phyloP scores from a whole-genome alignment of 116 monocot genomes.

The Thalassia testudinum region DNA sequence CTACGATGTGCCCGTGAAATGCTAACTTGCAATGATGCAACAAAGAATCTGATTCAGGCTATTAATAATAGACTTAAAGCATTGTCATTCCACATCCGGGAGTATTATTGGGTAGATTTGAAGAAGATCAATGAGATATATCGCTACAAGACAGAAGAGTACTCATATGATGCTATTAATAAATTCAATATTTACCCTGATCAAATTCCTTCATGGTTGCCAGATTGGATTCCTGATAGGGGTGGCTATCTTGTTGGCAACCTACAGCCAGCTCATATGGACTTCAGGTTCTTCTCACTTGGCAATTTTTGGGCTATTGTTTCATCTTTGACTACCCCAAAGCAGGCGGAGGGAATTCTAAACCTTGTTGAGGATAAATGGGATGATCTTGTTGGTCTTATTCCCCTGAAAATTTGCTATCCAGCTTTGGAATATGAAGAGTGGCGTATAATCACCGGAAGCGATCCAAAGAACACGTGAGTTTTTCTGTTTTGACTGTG shows the following conservation, averaged over 20 bases:
- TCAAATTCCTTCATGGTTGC: slow-evolving; percentile 75
- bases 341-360: slow-evolving; percentile 63
- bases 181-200: slow-evolving; percentile 80
- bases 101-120: slow-evolving; percentile 74
- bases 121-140: slow-evolving; percentile 68
- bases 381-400: slow-evolving; percentile 71
- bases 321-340: slow-evolving; percentile 60
- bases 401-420: slow-evolving; percentile 62
- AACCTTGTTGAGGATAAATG: slow-evolving; percentile 60
- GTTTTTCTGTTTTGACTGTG: too few species aligned
- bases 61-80: slow-evolving; percentile 53
- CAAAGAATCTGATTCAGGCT: slow-evolving; percentile 34
- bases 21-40: slow-evolving; percentile 49
- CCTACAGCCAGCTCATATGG: slow-evolving; percentile 74
- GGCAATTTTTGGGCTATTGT: slow-evolving; percentile 71
- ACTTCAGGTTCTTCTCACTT: slow-evolving; percentile 68
- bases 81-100: slow-evolving; percentile 52
- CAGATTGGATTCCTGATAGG: slow-evolving; percentile 59
- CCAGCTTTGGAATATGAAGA: slow-evolving; percentile 69
- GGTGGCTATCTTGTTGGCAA: slow-evolving; percentile 70
- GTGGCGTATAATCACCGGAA: slow-evolving; percentile 75
- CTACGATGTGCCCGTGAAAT: slow-evolving; percentile 36
- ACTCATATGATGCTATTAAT: slow-evolving; percentile 73
- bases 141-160: slow-evolving; percentile 66
- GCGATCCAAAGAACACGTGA: slow-evolving; percentile 79